A percentile compares a stretch with the other conserved stretches of the same genome.
phyloP scores from a whole-genome alignment of 148 eudicot species.

The Selenicereus undatus region DNA sequence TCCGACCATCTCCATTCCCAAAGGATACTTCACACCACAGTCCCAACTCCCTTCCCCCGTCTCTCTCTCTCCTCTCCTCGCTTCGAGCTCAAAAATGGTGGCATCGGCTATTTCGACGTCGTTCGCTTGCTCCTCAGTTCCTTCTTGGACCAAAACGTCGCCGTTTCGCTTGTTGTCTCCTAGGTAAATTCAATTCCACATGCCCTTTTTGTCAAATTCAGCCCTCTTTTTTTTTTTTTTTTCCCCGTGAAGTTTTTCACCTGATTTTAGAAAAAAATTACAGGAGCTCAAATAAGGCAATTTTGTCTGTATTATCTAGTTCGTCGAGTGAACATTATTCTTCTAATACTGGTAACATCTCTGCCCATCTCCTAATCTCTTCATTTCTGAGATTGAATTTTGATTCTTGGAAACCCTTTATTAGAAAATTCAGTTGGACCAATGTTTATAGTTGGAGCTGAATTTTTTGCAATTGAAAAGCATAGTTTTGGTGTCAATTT shows the following conservation, averaged over 20 bases:
- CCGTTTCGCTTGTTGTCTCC: constrained; percentile 17
- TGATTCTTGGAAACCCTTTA: background rate
- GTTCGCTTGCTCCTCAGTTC: constrained; percentile 20
- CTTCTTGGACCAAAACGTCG: constrained; percentile 20
- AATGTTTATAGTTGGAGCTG: background rate
- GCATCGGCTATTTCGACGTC: constrained; percentile 45
- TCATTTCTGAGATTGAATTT: background rate
- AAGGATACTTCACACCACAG: background rate
- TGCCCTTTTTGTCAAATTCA: background rate
- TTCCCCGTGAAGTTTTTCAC: background rate
- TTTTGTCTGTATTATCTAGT: constrained; percentile 35
- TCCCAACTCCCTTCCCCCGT: background rate
- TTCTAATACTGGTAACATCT: constrained; percentile 20
- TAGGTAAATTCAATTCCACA: constrained; percentile 21
- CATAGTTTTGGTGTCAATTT: background rate
- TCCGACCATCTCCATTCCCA: background rate
- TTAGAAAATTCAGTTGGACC: background rate
- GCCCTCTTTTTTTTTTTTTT: background rate
- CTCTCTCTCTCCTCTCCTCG: constrained; percentile 12
- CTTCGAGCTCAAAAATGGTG: constrained; percentile 28
- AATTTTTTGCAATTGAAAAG: background rate
- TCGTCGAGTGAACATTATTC: constrained; percentile 33
- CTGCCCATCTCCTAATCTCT: background rate
- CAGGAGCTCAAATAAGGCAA: constrained; percentile 32
- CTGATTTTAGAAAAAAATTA: background rate